Base-by-base conservation (phyloP, 1,139 yeast genomes). In the Meyerozyma smithsonii region DNA sequence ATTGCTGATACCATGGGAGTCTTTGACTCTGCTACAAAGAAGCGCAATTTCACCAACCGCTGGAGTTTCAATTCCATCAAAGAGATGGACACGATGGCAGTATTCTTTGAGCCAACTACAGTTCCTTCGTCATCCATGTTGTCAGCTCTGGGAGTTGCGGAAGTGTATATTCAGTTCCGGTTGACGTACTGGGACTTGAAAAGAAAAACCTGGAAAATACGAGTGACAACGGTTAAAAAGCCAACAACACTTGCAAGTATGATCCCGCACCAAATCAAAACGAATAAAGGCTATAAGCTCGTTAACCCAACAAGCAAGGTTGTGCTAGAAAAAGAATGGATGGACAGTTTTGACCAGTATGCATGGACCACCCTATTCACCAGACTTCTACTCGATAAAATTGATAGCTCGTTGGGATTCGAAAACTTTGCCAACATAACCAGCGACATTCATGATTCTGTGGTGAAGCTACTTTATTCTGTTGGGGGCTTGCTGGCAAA, bases 401-500 rank as follows among this genome's bases (percentile, higher is more conserved):
- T 66, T 12, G 69, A 68, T 42, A 59, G 67, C 4, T 48, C 58
- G 4, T 44, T 65, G 33, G 74, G 74, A 1, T 67, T 47, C 46
- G 67, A 62, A 14, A 50, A 56, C 26, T 63, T 65, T 41, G 68
- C 61, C 12, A 56, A 56, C 28, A 49, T 61, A 17, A 48, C 55
- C 4, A 46, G 51, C 3, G 46, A 54, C 5, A 49, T 68, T 2
- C 72, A 67, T 39, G 46, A 46, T 8, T 50, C 55, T 0, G 39
- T 67, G 3, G 51, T 62, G 2, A 54, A 56, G 28, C 44, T 72
- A 5, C 48, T 69, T 24, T 46, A 56, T 34, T 49, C 59, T 36
- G 69, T 64, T 52, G 73, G 69, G 1, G 65, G 63, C 1, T 47
- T 52, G 8, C 47, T 57, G 2, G 42, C 59, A 2, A 47, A 48